Base-by-base conservation (phyloP, 352 stramenopile genomes). In the Phytophthora uliginosa region DNA sequence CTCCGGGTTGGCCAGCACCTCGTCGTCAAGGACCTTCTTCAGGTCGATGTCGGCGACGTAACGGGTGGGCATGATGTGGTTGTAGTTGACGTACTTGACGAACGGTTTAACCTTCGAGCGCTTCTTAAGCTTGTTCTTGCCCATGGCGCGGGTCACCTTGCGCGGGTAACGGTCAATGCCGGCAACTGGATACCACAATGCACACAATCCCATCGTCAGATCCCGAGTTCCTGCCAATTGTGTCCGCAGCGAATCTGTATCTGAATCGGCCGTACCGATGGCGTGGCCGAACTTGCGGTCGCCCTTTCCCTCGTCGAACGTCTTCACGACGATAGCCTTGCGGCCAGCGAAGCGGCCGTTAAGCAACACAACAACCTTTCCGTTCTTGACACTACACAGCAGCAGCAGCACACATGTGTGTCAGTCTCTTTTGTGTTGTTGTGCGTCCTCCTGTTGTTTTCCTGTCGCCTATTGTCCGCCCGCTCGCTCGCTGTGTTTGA, bases 61-160 rank as follows among this genome's bases (percentile, higher is more conserved):
- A 81, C 98, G 97, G 60, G 98, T 99, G 66, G 98, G 98, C 96
- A 99, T 99, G 77, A 99, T 94, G 89, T 99, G 98, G 91, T 98
- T 99, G 84, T 99, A 98, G 93, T 99, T 99, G 74, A 99, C 91
- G 88, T 98, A 99, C 90, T 99, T 99, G 59, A 99, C 89, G 84
- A 99, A 99, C 53, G 98, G 98, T 89, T 99, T 99, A 65, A 99
- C 93, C 86, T 99, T 99, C 28, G 93, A 97, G 81, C 96, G 87
- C 91, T 99, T 99, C 77, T 97, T 93, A 52, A 99, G 90, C 93
- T 99, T 99, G 79, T 95, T 96, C 88, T 96, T 97, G 86, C 89
- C 82, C 98, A 99, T 99, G 55, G 88, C 77, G 74, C 96, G 96
- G 50, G 98, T 99, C 71, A 99, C 95, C 92, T 99, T 99, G 74